Evolutionary conservation across 106 monocot genomes (phyloP).

Genomic region (Acorus calamus): DNA sequence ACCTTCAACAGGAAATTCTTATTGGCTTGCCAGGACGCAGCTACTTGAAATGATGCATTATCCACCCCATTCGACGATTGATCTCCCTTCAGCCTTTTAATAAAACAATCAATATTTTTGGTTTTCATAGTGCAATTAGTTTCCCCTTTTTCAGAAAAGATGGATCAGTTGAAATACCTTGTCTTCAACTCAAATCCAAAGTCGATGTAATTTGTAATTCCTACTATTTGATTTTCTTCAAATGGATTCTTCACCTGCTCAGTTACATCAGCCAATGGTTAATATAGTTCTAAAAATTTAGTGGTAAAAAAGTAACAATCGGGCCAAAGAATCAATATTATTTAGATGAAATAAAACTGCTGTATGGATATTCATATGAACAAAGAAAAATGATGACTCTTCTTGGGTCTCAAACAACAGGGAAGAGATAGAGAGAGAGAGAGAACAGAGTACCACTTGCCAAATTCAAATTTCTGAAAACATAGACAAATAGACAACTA

Average conservation of each 20-base stretch:
- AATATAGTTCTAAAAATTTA: too few species aligned
- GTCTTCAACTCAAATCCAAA: conserved; percentile 80
- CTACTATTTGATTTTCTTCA: conserved; percentile 71
- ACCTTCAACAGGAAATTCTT: conserved; percentile 95
- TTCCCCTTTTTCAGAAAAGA: too few species aligned
- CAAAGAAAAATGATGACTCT: too few species aligned
- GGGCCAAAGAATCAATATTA: too few species aligned
- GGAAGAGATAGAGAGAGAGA: too few species aligned
- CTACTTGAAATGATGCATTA: conserved; percentile 73
- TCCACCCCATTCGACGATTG: conserved; percentile 31
- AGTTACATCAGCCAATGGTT: background rate
- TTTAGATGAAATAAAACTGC: too few species aligned
- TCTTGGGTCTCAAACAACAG: too few species aligned
- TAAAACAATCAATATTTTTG: background rate
- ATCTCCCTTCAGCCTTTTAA: conserved; percentile 43
- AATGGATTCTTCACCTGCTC: conserved; percentile 73
- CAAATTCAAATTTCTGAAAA: too few species aligned
- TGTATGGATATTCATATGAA: too few species aligned
- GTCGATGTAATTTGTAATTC: conserved; percentile 94
- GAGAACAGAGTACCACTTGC: too few species aligned
- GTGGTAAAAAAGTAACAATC: too few species aligned
- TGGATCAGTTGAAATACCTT: conserved; percentile 25
- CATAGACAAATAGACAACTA: too few species aligned
- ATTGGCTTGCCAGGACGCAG: conserved; percentile 97
- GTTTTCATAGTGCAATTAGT: background rate